These are phyloP conservation scores for Endocarpon pusillum DNA, from an alignment of 495 filamentous ascomycete species.

Conservation along the genomic window DNA sequence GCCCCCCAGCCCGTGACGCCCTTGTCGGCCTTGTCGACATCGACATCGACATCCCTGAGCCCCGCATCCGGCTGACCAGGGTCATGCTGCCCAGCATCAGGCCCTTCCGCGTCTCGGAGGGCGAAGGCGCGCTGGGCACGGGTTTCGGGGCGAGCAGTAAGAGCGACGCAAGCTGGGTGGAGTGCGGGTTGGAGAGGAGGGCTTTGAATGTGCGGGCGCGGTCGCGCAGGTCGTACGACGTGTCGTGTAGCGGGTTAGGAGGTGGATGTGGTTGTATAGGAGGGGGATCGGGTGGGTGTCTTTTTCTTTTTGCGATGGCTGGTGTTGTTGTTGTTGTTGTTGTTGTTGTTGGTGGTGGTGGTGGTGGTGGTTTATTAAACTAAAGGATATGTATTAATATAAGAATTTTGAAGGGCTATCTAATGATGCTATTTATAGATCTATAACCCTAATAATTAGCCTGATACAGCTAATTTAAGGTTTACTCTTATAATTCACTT, in stretches of 20 bases:
- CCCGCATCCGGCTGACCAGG: too few species aligned
- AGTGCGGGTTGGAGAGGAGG: slow-evolving; percentile 53
- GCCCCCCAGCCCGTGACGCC: slow-evolving; percentile 60
- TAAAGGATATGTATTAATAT: too few species aligned
- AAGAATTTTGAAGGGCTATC: too few species aligned
- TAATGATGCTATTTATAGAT: too few species aligned
- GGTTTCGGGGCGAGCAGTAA: slow-evolving; percentile 89
- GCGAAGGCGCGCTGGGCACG: slow-evolving; percentile 70
- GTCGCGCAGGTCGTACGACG: slow-evolving; percentile 87
- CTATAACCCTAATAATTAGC: too few species aligned
- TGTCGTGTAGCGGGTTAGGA: slow-evolving; percentile 80
- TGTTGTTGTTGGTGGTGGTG: slow-evolving; percentile 7
- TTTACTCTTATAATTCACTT: too few species aligned
- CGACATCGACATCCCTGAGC: too few species aligned
- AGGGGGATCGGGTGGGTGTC: slow-evolving; percentile 50
- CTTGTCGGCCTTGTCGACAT: slow-evolving; percentile 49
- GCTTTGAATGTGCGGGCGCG: slow-evolving; percentile 75
- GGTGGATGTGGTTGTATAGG: slow-evolving; percentile 70
- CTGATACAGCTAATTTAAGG: too few species aligned
- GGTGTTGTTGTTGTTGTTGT: slow-evolving; percentile 10
- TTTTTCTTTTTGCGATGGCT: slow-evolving; percentile 18
- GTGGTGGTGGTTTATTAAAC: too few species aligned
- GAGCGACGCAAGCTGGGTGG: slow-evolving; percentile 71
- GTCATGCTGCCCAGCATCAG: slow-evolving; percentile 69
- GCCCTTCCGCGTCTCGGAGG: slow-evolving; percentile 59